Evolutionary conservation across 129 eudicot genomes (phyloP), one percentile per base, ranked within the genome.

Genomic region (Lonicera japonica): DNA sequence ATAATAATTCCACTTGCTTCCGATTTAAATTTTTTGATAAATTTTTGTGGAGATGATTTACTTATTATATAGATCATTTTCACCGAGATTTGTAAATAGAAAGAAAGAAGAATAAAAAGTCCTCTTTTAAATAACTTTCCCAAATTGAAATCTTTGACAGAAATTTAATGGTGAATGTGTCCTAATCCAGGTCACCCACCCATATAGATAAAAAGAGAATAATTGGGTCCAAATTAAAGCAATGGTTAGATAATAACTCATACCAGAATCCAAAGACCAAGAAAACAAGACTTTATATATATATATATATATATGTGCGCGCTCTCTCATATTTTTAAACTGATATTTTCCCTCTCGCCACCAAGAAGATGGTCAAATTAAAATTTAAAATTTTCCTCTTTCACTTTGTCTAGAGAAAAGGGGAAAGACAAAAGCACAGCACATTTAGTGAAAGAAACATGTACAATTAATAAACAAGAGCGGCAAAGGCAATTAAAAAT

Each of bases 191-290:
- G 1, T 43, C 50, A 43, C 50, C 50, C 14, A 43, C 50, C 36
- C 50, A 43, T 11, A 14, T 11, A 43, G 8, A 43, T 43, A 10
- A 43, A 43, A 43, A 43, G 50, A 2, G 13, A 14, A 43, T 3
- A 43, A 43, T 29, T 43, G 5, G 50, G 50, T 43, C 50, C 50
- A 8, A n/a, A n/a, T n/a, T n/a, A n/a, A 8, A 43, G 50, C 50
- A 8, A 43, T 43, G 8, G 50, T 14, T 14, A 50, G 19, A 50
- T 1, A 5, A 50, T n/a, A 50, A 63, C 19, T 11, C 25, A 64
- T 51, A 22, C 68, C 43, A 46, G 41, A 63, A 63, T 63, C 57
- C 67, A 16, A 1, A 24, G 56, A 39, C 2, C 69, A 6, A 1
- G 17, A 23, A 29, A 51, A 9, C 22, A 64, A 50, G 12, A 11